Evolutionary conservation across 495 filamentous ascomycete species (phyloP).

Genomic region (Chaetomium fimeti): DNA sequence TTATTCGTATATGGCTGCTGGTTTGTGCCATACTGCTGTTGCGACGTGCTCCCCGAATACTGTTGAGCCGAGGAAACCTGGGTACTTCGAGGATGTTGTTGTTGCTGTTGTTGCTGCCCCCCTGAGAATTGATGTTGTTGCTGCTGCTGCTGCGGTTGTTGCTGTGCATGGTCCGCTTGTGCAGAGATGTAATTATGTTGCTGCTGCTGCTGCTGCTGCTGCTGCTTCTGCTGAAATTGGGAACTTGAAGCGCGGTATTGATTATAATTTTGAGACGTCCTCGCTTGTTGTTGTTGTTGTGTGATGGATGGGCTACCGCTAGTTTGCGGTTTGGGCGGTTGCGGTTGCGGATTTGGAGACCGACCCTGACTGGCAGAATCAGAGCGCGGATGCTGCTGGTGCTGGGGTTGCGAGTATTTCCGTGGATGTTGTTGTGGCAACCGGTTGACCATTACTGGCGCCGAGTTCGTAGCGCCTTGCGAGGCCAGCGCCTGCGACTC

Average conservation of each 20-base stretch:
- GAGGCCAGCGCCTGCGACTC: slow-evolving; percentile 23
- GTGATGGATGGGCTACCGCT: slow-evolving; percentile 20
- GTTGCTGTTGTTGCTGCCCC: slow-evolving; percentile 32
- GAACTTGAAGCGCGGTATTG: slow-evolving; percentile 28
- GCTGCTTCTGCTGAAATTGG: slow-evolving; percentile 28
- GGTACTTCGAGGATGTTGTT: slow-evolving; percentile 20
- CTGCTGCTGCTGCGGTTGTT: slow-evolving; percentile 21
- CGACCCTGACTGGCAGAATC: slow-evolving; percentile 26
- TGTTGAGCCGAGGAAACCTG: slow-evolving; percentile 28
- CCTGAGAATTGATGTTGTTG: slow-evolving; percentile 29
- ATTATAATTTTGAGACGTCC: slow-evolving; percentile 25
- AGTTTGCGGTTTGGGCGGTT: slow-evolving; percentile 27
- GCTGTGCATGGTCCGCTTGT: slow-evolving; percentile 24
- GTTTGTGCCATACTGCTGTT: slow-evolving; percentile 27
- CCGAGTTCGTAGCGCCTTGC: slow-evolving; percentile 19
- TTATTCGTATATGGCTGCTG: slow-evolving; percentile 28
- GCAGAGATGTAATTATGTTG: slow-evolving; percentile 21
- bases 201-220: slow-evolving; percentile 25
- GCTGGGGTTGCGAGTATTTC: slow-evolving; percentile 13
- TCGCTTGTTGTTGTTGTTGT: slow-evolving; percentile 28
- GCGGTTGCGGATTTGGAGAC: slow-evolving; percentile 31
- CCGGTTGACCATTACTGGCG: slow-evolving; percentile 23
- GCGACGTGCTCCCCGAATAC: slow-evolving; percentile 26
- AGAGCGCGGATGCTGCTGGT: slow-evolving; percentile 28
- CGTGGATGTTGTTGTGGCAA: slow-evolving; percentile 31